Base-by-base conservation (phyloP, 1,139 yeast species). In the Debaryomyces fabryi region DNA sequence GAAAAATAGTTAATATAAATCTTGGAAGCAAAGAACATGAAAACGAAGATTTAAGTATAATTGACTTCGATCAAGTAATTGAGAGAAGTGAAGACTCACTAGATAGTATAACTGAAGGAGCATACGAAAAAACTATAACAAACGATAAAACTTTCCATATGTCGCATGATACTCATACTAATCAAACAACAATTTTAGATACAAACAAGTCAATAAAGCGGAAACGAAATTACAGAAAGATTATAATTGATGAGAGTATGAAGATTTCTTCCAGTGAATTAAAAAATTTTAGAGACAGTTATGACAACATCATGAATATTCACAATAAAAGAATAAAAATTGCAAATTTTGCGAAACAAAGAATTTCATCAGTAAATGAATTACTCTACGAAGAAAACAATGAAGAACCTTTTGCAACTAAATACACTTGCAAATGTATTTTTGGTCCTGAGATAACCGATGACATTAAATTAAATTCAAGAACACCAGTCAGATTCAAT, bases 1-100 rank as follows among this genome's bases (percentile, higher is more conserved):
- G 59, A 15, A 55, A 50, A 38, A 56, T 46, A 49, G 55, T 41
- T 35, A 52, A 9, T 45, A 52, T 6, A 36, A 18, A 48, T 16
- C n/a, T 32, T 18, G 32, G 27, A 16, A 32, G 32, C 8, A 38
- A 27, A 20, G 36, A 24, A 7, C 30, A 37, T 6, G 42, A 10
- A 8, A 44, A 37, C 9, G 40, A 38, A 9, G 40, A 36, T 30
- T 34, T 38, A 10, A 33, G 44, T 18, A 34, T 47, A 16, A 47
- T 47, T 13, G 48, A 47, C 23, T 44, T 47, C 21, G 45, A 39
- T 9, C 40, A 35, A 29, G 24, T 39, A 8, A 47, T 47, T 24
- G 48, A 44, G 23, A 33, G 37, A 6, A 34, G 16, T 3, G 40
- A 21, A 13, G 38, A 33, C 5, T 38, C 16, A 32, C 20, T 35